Base-by-base conservation (phyloP, 257 asterid genomes). In the Solanum tarijense region DNA sequence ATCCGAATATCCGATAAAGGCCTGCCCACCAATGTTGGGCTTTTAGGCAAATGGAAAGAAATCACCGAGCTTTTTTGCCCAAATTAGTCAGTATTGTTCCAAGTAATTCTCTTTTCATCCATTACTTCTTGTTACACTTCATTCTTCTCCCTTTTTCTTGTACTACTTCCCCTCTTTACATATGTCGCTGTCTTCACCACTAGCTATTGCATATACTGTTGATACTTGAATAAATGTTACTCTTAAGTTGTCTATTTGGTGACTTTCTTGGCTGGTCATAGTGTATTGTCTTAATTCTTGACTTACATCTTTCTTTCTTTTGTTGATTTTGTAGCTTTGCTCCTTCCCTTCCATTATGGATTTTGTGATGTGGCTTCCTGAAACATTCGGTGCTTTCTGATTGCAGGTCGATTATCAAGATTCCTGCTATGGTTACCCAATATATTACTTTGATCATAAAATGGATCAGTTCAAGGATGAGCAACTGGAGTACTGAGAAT, bases 351-450 rank as follows among this genome's bases (percentile, higher is more conserved):
- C 32, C 62, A 71, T 68, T 68, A 86, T 86, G 83, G 43, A 41
- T 86, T 71, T 43, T 38, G 60, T 78, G 23, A 35, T 29, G n/a
- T 55, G 41, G 18, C 73, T 73, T 23, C 83, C 58, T 90, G 39
- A 76, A 73, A 31, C 23, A 43, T 46, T 75, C 52, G 4, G 32
- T 69, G 89, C 39, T 83, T 43, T 89, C 34, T 89, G 83, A 84
- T 92, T 89, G 89, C 94, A 96, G 99, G 93, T 94, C 99, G 87
- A 90, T 90, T 89, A 88, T 94, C 68, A 91, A 86, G 89, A 92
- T 94, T 83, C 99, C 99, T n/a, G 89, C 91, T 87, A 71, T 89
- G 89, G 87, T 86, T 75, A 89, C 92, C 82, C 90, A 84, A 32
- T 90, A 86, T 69, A 11, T 90, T 65, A 35, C 90, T 85, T 89